Base-by-base conservation (phyloP, 176 grass and related monocot genomes). In the Oryza glaberrima region DNA sequence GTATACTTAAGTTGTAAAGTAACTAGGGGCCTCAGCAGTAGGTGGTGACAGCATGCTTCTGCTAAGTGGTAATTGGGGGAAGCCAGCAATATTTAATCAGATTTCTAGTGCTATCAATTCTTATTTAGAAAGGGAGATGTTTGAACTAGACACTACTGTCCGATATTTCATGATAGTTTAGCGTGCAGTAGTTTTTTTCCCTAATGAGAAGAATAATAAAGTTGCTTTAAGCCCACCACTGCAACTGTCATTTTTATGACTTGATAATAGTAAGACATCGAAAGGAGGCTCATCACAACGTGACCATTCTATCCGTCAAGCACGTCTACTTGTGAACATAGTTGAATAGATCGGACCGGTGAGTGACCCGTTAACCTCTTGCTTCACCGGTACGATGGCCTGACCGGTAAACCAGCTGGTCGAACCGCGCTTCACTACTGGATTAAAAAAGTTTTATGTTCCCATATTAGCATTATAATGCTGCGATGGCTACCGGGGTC, bases 1-100 rank as follows among this genome's bases (percentile, higher is more conserved):
- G 75, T 5, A 75, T 87, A 61, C 26, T 78, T 82, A 76, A 20
- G 76, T 34, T 87, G 81, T 86, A 65, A 85, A 81, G 51, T 46
- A 77, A 78, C 48, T 78, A 60, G 28, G 77, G 73, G 36, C 51
- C 67, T 65, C 20, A 45, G 34, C 28, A 8, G 13, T 73, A 28
- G 14, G 40, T 26, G 14, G 38, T 28, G 68, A 56, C 17, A 47
- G 3, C 15, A 67, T 65, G 36, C 58, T 4, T 36, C 61, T 75
- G 46, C 76, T 75, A 58, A 47, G 43, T 75, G 66, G 54, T 58
- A 58, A 8, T 16, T 20, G 73, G 56, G 70, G 46, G 19, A 28
- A 23, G 22, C 23, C 20, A 40, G 65, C 2, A 30, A 66, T 83
- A 34, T 69, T 34, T 45, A 15, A 60, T 67, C 34, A 32, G 30